Percentiles rank a stretch among this genome's conserved stretches.
Evolutionary conservation across 148 eudicot species (phyloP).

Genomic region (Rhododendron kiyosumense): DNA sequence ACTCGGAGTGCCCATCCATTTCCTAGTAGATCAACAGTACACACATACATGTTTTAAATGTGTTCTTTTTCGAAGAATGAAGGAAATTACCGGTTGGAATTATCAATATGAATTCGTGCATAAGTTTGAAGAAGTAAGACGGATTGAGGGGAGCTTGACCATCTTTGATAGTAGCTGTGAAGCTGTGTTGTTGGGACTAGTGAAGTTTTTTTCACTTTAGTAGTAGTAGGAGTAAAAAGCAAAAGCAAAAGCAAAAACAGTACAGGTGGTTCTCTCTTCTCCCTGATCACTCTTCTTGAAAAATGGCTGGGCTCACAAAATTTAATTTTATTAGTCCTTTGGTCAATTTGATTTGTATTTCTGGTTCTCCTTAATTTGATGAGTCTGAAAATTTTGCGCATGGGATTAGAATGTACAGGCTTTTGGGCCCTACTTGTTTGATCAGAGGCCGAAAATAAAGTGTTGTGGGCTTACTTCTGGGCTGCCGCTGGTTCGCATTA

Average conservation of each 20-base stretch:
- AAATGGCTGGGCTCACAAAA: not conserved
- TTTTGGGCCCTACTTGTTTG: not conserved
- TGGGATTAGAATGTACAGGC: not conserved
- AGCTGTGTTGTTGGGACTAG: no score
- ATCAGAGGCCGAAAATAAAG: not conserved
- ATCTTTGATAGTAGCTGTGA: no score
- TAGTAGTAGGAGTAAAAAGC: no score
- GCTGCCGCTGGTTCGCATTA: not conserved
- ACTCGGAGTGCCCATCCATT: no score
- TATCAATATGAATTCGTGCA: not conserved
- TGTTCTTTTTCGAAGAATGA: not conserved
- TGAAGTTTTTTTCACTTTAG: no score
- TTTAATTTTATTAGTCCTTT: no score
- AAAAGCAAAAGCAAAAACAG: no score
- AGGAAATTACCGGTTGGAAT: not conserved
- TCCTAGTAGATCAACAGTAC: not conserved
- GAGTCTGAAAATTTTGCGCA: no score
- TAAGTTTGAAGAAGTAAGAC: no score
- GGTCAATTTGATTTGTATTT: not conserved
- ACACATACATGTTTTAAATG: no score
- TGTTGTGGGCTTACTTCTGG: not conserved
- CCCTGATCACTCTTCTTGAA: no score
- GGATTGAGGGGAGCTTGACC: not conserved
- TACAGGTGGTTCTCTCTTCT: no score
- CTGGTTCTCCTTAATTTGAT: not conserved